These are phyloP conservation scores for Ceratobasidium sp. DNA, from an alignment of 1,284 basidiomycete species.

Conservation along the genomic window DNA sequence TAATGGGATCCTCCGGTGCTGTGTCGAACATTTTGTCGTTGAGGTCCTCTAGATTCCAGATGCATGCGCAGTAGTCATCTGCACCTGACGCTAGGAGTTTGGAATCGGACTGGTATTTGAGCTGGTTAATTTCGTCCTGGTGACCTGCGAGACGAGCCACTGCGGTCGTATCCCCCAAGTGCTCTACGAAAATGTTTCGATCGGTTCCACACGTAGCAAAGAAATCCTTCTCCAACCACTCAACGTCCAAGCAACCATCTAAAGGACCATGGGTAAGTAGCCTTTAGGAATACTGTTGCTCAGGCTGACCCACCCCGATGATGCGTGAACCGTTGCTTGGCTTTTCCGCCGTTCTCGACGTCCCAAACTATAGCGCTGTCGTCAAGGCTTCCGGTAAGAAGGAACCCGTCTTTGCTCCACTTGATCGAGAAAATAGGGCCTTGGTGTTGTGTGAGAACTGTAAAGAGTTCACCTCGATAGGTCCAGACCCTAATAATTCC, in stretches of 20 bases:
- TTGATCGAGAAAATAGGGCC: slow-evolving; percentile 78
- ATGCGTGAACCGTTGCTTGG: slow-evolving; percentile 61
- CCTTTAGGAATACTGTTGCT: slow-evolving; percentile 44
- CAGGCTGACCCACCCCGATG: slow-evolving; percentile 66
- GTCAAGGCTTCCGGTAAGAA: slow-evolving; percentile 78
- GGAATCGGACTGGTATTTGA: slow-evolving; percentile 71
- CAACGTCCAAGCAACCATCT: slow-evolving; percentile 83
- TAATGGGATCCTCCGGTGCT: slow-evolving; percentile 44
- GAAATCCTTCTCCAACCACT: slow-evolving; percentile 77
- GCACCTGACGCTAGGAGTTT: slow-evolving; percentile 81
- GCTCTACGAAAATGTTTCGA: slow-evolving; percentile 44
- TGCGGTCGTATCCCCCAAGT: slow-evolving; percentile 33
- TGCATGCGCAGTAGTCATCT: slow-evolving; percentile 78
- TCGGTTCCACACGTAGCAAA: slow-evolving; percentile 83
- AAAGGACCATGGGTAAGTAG: slow-evolving; percentile 36
- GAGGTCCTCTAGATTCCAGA: slow-evolving; percentile 67
- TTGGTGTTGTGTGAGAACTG: slow-evolving; percentile 57
- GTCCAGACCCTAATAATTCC: slow-evolving; percentile 72
- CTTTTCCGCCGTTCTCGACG: slow-evolving; percentile 68
- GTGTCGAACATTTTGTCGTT: slow-evolving; percentile 20
- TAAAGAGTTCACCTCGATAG: slow-evolving; percentile 61
- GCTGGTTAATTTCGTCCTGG: slow-evolving; percentile 78
- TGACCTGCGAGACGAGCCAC: slow-evolving; percentile 65
- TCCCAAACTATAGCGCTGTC: slow-evolving; percentile 81
- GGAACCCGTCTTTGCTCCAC: slow-evolving; percentile 76